These are phyloP conservation scores for Stylosanthes scabra DNA, from an alignment of 331 rosid genomes.

Conservation along the genomic window DNA sequence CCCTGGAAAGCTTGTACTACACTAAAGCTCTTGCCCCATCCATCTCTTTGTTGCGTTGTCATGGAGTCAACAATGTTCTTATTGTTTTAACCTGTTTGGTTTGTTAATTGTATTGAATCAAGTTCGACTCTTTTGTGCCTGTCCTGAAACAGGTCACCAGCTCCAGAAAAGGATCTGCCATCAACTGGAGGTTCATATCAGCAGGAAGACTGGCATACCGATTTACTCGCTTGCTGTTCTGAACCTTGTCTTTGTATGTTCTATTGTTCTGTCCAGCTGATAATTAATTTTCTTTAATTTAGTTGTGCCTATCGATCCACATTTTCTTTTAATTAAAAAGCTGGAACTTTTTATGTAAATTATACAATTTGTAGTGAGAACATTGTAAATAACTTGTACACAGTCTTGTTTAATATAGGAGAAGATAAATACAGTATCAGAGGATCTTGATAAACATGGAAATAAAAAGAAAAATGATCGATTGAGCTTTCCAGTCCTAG, in stretches of 20 bases:
- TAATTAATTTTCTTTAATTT: constrained; percentile 25
- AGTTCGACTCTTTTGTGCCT: constrained; percentile 32
- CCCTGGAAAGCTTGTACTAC: constrained; percentile 14
- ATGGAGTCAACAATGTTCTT: not conserved
- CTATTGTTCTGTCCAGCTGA: constrained; percentile 39
- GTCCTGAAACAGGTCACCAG: constrained; percentile 61
- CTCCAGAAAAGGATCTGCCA: constrained; percentile 61
- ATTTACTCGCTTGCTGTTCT: constrained; percentile 92
- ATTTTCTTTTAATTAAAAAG: too few species aligned
- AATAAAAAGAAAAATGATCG: not conserved
- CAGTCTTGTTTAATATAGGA: not conserved
- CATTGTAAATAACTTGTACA: too few species aligned
- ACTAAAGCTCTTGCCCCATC: constrained; percentile 8
- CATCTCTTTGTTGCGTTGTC: constrained; percentile 19
- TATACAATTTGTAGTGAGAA: too few species aligned
- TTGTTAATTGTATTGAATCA: constrained; percentile 28
- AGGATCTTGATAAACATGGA: not conserved
- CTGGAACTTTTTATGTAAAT: too few species aligned
- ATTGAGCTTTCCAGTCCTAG: not conserved
- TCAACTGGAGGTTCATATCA: constrained; percentile 66
- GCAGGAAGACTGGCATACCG: constrained; percentile 87
- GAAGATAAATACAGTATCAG: too few species aligned
- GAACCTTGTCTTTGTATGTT: constrained; percentile 89
- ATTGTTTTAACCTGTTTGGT: not conserved
- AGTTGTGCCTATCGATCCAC: too few species aligned